A percentile compares a stretch with the other conserved stretches of the same genome.
phyloP scores from a whole-genome alignment of 2,329 filamentous ascomycete species.

The Didymella sp. region DNA sequence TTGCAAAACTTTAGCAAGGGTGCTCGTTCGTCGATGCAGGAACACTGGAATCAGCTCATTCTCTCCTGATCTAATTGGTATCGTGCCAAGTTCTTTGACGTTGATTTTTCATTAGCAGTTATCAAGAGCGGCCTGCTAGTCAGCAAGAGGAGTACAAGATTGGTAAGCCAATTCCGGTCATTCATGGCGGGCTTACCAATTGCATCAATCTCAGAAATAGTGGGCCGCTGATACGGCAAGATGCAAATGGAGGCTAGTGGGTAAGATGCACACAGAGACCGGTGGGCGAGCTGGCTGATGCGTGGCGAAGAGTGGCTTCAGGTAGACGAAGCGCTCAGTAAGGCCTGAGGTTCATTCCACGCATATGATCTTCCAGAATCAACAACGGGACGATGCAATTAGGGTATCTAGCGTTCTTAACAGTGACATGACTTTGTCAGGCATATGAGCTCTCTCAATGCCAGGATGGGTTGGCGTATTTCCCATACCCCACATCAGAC shows the following conservation, averaged over 20 bases:
- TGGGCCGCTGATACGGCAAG: neutral
- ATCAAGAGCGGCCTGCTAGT: neutral
- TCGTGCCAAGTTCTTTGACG: neutral
- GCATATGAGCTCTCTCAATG: neutral
- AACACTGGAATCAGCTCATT: neutral
- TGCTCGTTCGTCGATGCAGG: neutral
- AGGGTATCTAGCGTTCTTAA: slow-evolving; percentile 6
- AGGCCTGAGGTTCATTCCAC: neutral
- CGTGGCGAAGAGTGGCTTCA: neutral
- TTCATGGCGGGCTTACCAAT: neutral
- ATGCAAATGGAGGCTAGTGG: neutral
- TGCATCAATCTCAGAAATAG: neutral
- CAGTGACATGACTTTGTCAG: neutral
- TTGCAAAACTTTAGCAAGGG: neutral
- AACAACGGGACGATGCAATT: neutral
- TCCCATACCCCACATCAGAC: slow-evolving; percentile 22
- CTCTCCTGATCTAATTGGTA: neutral
- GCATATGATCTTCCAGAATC: neutral
- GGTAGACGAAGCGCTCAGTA: neutral
- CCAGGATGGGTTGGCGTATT: slow-evolving; percentile 21
- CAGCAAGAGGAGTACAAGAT: neutral
- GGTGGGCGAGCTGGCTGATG: neutral
- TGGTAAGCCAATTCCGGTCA: neutral
- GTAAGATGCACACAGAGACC: neutral
- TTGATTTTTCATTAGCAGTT: neutral